A percentile compares a stretch with the other conserved stretches of the same genome.
These are phyloP conservation scores for Venturia carpophila DNA, from an alignment of 2,329 filamentous ascomycete genomes.

Conservation along the genomic window DNA sequence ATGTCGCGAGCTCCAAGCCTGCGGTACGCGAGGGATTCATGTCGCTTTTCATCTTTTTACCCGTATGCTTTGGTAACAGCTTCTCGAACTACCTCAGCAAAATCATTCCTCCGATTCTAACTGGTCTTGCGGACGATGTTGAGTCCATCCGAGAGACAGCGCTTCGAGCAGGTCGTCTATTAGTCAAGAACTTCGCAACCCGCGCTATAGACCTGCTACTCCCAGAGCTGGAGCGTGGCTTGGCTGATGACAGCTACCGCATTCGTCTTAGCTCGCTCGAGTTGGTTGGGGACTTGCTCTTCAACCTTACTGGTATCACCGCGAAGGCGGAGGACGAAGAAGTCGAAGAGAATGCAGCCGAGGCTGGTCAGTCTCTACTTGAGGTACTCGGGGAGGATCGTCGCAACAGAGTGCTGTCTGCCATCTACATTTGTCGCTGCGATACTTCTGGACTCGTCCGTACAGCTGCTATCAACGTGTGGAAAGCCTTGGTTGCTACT, in stretches of 20 bases:
- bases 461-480: slow-evolving; percentile 81
- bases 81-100: slow-evolving; percentile 92
- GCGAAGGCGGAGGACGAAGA: slow-evolving; percentile 68
- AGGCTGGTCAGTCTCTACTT: slow-evolving; percentile 86
- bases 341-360: slow-evolving; percentile 70
- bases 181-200: slow-evolving; percentile 97
- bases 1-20: slow-evolving; percentile 83
- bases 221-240: slow-evolving; percentile 87
- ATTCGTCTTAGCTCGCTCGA: slow-evolving; percentile 98
- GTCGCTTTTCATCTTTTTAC: slow-evolving; percentile 98
- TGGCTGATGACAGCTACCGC: slow-evolving; percentile 95
- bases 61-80: slow-evolving; percentile 97
- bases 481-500: slow-evolving; percentile 92
- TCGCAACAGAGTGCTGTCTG: slow-evolving; percentile 94
- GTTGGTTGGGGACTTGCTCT: slow-evolving; percentile 89
- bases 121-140: slow-evolving; percentile 88
- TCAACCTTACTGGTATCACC: slow-evolving; percentile 93
- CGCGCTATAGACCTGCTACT: slow-evolving; percentile 89
- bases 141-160: slow-evolving; percentile 97
- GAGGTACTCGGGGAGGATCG: slow-evolving; percentile 94
- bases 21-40: slow-evolving; percentile 96
- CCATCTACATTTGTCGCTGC: slow-evolving; percentile 92
- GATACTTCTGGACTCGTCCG: slow-evolving; percentile 91
- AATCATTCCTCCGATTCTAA: slow-evolving; percentile 91
- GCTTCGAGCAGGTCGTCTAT: slow-evolving; percentile 79